Evolutionary conservation across 176 grass and related monocot species (phyloP).

Genomic region (Musa itinerans): DNA sequence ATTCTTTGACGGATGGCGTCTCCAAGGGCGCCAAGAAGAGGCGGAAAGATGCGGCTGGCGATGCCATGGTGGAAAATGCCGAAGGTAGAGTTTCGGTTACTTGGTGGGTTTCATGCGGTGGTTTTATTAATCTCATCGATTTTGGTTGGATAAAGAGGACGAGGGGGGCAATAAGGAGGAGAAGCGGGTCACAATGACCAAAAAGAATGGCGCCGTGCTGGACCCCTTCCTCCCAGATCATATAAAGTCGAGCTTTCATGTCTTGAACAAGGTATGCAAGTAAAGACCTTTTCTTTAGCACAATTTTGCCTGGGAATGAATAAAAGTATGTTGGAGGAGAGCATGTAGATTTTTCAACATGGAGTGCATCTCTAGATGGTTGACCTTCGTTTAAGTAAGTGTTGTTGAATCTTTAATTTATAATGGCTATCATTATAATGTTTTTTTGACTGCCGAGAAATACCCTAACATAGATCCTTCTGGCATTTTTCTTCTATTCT

Average conservation of each 20-base stretch:
- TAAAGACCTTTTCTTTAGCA: neutral
- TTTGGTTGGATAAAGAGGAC: slow-evolving; percentile 15
- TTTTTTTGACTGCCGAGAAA: too few relatives aligned
- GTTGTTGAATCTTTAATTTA: neutral
- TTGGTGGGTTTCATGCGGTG: neutral
- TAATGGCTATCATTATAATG: too few relatives aligned
- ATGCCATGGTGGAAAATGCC: slow-evolving; percentile 5
- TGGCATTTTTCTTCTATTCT: too few relatives aligned
- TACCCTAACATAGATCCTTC: too few relatives aligned
- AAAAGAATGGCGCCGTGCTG: slow-evolving; percentile 76
- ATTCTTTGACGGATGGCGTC: neutral
- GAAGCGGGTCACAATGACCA: slow-evolving; percentile 67
- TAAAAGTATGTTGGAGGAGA: neutral
- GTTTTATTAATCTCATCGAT: slow-evolving; percentile 15
- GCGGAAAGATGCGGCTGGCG: slow-evolving; percentile 6
- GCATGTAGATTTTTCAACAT: neutral
- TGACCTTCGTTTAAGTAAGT: neutral
- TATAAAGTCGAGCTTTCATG: slow-evolving; percentile 75
- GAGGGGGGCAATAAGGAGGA: slow-evolving; percentile 49
- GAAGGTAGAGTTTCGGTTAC: neutral
- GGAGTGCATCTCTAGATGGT: too few relatives aligned
- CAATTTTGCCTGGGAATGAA: slow-evolving; percentile 3
- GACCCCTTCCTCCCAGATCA: slow-evolving; percentile 58
- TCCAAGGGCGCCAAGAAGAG: slow-evolving; percentile 25
- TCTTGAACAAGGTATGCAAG: slow-evolving; percentile 54